phyloP scores from a whole-genome alignment of 345 rosid species.

The Reutealis trisperma region DNA sequence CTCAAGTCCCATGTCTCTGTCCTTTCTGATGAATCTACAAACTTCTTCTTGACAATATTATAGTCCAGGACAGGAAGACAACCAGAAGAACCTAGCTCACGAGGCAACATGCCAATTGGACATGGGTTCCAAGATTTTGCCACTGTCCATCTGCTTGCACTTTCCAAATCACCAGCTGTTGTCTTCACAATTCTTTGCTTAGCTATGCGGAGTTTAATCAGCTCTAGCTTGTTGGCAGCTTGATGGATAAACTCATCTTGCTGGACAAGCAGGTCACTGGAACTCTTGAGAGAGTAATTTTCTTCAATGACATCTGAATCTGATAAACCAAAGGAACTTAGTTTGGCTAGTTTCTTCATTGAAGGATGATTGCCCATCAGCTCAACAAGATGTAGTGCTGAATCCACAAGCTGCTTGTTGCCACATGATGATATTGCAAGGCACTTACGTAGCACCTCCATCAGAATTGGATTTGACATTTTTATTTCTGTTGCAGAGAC shows the following conservation, averaged over 20 bases:
- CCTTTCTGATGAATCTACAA: constrained; percentile 24
- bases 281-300: constrained; percentile 26
- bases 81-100: constrained; percentile 59
- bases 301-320: constrained; percentile 31
- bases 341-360: constrained; percentile 52
- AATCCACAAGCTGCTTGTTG: constrained; percentile 50
- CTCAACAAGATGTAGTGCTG: constrained; percentile 49
- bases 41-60: constrained; percentile 7
- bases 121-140: constrained; percentile 79
- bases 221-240: constrained; percentile 67
- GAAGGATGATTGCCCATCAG: constrained; percentile 40
- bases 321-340: constrained; percentile 32
- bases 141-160: constrained; percentile 51
- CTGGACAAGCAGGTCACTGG: constrained; percentile 30
- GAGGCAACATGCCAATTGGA: constrained; percentile 82
- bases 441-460: constrained; percentile 54
- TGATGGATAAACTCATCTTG: constrained; percentile 47
- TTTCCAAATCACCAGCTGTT: constrained; percentile 27
- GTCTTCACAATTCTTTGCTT: constrained; percentile 33
- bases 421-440: constrained; percentile 45
- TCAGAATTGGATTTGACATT: constrained; percentile 38
- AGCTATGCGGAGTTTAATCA: constrained; percentile 34
- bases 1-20: constrained; percentile 27
- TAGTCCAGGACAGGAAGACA: constrained; percentile 60
- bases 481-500: constrained; percentile 32